phyloP scores from a whole-genome alignment of 2,329 filamentous ascomycete genomes.

The Didymella arachidicola region DNA sequence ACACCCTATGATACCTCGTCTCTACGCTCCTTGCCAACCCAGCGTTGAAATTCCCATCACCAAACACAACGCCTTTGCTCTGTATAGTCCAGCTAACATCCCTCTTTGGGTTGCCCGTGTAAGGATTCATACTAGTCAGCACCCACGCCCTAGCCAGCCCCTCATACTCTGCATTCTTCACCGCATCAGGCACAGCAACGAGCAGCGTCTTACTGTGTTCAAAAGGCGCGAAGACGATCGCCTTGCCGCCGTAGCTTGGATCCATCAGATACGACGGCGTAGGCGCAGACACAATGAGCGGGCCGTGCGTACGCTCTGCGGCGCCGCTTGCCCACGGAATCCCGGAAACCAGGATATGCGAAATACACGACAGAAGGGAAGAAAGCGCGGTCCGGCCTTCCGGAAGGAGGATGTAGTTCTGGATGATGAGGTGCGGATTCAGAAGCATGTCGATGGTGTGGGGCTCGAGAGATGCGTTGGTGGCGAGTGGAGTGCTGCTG shows the following conservation, averaged over 20 bases:
- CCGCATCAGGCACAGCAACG: conserved; percentile 40
- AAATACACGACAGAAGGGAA: conserved; percentile 31
- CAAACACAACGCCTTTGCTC: conserved; percentile 53
- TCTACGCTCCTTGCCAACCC: conserved; percentile 24
- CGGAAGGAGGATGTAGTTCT: conserved; percentile 46
- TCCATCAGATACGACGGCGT: conserved; percentile 14
- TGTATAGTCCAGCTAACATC: conserved; percentile 51
- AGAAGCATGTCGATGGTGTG: conserved; percentile 37
- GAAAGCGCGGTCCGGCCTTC: conserved; percentile 32
- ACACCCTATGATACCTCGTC: conserved; percentile 21
- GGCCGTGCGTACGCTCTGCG: conserved; percentile 42
- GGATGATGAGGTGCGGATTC: conserved; percentile 46
- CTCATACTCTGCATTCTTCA: conserved; percentile 33
- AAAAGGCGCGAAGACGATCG: conserved; percentile 46
- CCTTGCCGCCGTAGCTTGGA: conserved; percentile 26
- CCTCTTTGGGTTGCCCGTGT: conserved; percentile 29
- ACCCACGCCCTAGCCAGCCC: conserved; percentile 48
- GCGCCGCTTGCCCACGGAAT: conserved; percentile 46
- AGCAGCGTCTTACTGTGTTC: conserved; percentile 41
- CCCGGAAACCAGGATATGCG: conserved; percentile 36
- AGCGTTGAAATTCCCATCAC: conserved; percentile 38
- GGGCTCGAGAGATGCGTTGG: conserved; percentile 19
- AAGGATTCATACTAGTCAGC: conserved; percentile 45
- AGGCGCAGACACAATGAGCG: conserved; percentile 37
- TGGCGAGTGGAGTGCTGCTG: conserved; percentile 35